Evolutionary conservation across 495 filamentous ascomycete genomes (phyloP).

Genomic region (Platismatia glauca): DNA sequence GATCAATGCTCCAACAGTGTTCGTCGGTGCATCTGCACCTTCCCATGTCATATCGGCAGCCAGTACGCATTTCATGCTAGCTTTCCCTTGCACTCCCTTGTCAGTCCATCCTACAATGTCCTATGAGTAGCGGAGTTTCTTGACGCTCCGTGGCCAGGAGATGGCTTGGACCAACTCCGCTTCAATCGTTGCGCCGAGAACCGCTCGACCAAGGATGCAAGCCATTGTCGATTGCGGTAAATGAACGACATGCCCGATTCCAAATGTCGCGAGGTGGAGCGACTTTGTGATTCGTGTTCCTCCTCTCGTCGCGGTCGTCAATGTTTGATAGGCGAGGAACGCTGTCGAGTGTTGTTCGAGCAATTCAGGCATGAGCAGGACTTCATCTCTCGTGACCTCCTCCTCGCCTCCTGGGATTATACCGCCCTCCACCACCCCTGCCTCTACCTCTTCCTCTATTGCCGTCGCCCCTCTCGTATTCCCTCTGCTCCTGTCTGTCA

Average conservation of each 20-base stretch:
- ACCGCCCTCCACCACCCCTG: constrained; percentile 41
- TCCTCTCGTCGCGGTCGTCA: not conserved
- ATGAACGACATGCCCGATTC: not conserved
- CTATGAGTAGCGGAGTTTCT: not conserved
- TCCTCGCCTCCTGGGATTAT: constrained; percentile 40
- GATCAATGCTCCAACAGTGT: not conserved
- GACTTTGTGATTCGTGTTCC: too few species aligned
- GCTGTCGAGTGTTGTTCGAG: not conserved
- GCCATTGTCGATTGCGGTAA: not conserved
- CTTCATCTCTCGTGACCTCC: constrained; percentile 14
- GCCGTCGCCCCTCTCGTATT: constrained; percentile 30
- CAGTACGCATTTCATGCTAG: not conserved
- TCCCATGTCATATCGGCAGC: not conserved
- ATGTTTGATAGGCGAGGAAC: not conserved
- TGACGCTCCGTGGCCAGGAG: not conserved
- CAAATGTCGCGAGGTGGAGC: not conserved
- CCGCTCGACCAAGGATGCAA: not conserved
- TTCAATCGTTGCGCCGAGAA: not conserved
- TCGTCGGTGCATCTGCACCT: not conserved
- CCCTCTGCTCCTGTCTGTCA: constrained; percentile 43
- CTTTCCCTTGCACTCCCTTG: not conserved
- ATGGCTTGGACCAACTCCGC: not conserved
- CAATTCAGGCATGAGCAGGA: not conserved
- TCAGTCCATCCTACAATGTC: too few species aligned
- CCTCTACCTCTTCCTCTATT: constrained; percentile 27